phyloP scores from a whole-genome alignment of 2,329 filamentous ascomycete species.

The Neofusicoccum laricinum region DNA sequence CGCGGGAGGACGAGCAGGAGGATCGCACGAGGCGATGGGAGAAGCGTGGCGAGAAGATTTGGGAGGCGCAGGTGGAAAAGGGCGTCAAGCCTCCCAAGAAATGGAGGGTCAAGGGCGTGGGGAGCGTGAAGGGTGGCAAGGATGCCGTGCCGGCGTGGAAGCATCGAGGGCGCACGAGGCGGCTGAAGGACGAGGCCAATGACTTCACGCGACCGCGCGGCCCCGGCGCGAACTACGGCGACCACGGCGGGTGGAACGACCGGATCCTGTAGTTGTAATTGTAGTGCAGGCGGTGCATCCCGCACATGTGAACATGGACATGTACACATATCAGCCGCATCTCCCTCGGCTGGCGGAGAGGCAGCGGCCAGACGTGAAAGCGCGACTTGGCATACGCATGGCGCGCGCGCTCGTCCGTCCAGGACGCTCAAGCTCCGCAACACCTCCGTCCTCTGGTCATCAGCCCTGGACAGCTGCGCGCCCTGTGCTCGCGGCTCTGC shows the following conservation, averaged over 20 bases:
- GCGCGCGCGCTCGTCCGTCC: background rate
- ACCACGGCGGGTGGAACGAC: background rate
- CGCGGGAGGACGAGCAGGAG: conserved; percentile 48
- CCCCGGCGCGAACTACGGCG: background rate
- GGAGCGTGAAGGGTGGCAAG: background rate
- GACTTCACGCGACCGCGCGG: background rate
- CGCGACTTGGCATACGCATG: conserved; percentile 6
- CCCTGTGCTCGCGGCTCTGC: conserved; percentile 3
- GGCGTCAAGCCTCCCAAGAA: conserved; percentile 57
- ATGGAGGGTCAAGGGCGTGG: conserved; percentile 48
- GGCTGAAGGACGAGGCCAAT: background rate
- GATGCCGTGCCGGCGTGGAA: background rate
- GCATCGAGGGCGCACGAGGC: background rate
- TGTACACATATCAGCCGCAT: too few relatives aligned
- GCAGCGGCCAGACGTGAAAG: background rate
- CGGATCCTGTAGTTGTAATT: background rate
- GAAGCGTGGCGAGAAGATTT: conserved; percentile 47
- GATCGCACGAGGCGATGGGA: conserved; percentile 46
- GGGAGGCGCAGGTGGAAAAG: conserved; percentile 45
- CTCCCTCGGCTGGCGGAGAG: background rate
- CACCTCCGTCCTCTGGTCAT: conserved; percentile 12
- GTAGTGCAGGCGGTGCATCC: too few relatives aligned
- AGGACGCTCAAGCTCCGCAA: conserved; percentile 13
- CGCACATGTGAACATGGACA: too few relatives aligned
- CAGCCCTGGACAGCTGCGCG: conserved; percentile 3